Percentiles rank a stretch among this genome's conserved stretches.
phyloP scores from a whole-genome alignment of 2,329 filamentous ascomycete genomes.

The Fusarium falciforme region DNA sequence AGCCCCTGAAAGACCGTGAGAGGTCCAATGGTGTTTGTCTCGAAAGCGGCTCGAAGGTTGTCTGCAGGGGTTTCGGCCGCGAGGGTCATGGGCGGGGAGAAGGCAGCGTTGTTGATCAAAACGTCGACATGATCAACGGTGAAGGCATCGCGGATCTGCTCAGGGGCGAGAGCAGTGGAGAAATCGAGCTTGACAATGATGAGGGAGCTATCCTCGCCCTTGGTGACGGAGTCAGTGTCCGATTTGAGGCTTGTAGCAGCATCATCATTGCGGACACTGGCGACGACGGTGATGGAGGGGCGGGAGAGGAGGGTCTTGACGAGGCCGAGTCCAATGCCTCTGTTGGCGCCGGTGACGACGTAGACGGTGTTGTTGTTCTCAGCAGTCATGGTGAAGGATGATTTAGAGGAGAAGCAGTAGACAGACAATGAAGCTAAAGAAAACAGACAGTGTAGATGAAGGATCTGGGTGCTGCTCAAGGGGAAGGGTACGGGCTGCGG shows the following conservation, averaged over 20 bases:
- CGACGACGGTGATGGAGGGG: constrained; percentile 63
- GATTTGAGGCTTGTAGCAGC: constrained; percentile 31
- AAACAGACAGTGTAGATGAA: neutral
- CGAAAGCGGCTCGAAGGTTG: constrained; percentile 53
- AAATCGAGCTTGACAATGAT: constrained; percentile 54
- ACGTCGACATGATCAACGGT: constrained; percentile 58
- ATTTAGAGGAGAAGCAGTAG: neutral
- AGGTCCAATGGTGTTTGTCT: constrained; percentile 58
- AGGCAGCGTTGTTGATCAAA: constrained; percentile 64
- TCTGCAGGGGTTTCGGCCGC: constrained; percentile 44
- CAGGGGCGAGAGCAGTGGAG: constrained; percentile 40
- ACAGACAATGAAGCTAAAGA: neutral
- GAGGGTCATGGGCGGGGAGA: constrained; percentile 45
- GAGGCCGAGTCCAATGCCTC: constrained; percentile 55
- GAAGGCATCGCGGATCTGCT: constrained; percentile 35
- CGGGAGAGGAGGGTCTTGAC: constrained; percentile 55
- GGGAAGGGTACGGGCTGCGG: neutral
- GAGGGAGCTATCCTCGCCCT: constrained; percentile 45
- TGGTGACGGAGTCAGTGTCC: constrained; percentile 30
- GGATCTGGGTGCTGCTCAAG: neutral
- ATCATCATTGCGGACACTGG: constrained; percentile 49
- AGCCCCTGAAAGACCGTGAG: constrained; percentile 46
- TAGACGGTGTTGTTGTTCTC: constrained; percentile 43
- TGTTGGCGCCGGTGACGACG: constrained; percentile 55
- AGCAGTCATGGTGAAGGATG: constrained; percentile 1